These are phyloP conservation scores for Mariannaea sp. DNA, from an alignment of 2,329 filamentous ascomycete genomes.

Conservation along the genomic window DNA sequence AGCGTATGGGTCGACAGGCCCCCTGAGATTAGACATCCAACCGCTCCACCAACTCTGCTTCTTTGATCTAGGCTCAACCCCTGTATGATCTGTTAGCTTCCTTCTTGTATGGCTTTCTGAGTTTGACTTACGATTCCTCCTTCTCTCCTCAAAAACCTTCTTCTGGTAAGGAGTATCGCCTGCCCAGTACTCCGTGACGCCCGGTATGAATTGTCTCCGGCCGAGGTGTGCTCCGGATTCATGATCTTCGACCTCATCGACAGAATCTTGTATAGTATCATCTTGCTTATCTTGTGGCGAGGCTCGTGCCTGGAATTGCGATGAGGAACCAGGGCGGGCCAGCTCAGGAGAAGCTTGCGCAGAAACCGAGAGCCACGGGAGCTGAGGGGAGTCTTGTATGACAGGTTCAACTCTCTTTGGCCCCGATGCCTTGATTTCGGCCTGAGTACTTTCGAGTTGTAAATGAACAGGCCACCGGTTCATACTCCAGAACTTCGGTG, in stretches of 20 bases:
- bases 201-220: conserved; percentile 32
- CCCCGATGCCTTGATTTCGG: conserved; percentile 32
- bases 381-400: neutral
- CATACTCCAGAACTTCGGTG: conserved; percentile 49
- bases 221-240: conserved; percentile 24
- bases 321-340: neutral
- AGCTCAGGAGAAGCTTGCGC: neutral
- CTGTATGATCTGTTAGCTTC: conserved; percentile 14
- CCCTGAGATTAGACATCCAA: neutral
- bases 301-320: neutral
- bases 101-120: neutral
- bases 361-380: neutral
- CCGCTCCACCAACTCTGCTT: neutral
- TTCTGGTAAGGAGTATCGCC: conserved; percentile 41
- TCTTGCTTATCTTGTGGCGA: neutral
- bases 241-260: conserved; percentile 19
- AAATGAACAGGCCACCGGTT: conserved; percentile 54
- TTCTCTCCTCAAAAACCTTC: conserved; percentile 30
- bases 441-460: conserved; percentile 41
- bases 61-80: conserved; percentile 13
- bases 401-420: neutral
- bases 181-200: conserved; percentile 35
- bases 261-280: conserved; percentile 5
- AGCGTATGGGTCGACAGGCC: conserved; percentile 19
- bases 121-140: conserved; percentile 29